Percentiles rank a stretch among this genome's conserved stretches.
These are phyloP conservation scores for Emericellopsis atlantica DNA, from an alignment of 2,329 filamentous ascomycete species.

Conservation along the genomic window DNA sequence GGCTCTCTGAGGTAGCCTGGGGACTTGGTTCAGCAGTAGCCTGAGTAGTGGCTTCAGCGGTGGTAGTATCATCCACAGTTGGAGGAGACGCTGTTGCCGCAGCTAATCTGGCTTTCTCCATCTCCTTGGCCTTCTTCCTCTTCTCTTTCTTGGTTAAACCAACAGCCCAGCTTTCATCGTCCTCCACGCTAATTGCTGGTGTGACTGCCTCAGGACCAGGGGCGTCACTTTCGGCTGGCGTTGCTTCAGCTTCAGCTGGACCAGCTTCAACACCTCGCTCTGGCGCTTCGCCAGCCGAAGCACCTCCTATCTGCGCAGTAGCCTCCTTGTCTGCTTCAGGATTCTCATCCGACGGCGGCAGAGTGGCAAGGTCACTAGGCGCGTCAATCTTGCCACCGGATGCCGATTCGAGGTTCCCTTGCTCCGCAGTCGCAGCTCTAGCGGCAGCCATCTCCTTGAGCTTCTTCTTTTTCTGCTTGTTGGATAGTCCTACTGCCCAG, in stretches of 20 bases:
- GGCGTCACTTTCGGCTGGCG: neutral
- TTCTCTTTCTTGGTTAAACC: too few species aligned
- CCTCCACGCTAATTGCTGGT: too few species aligned
- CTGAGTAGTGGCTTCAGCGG: too few species aligned
- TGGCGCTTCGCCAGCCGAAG: neutral
- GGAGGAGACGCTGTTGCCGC: neutral
- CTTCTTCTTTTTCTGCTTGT: conserved; percentile 8
- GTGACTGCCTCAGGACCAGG: neutral
- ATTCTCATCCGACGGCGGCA: neutral
- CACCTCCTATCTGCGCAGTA: too few species aligned
- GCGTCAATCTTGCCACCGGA: neutral
- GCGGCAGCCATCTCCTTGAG: conserved; percentile 4
- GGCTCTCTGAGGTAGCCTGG: too few species aligned
- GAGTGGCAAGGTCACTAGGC: neutral
- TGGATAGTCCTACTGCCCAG: conserved; percentile 2
- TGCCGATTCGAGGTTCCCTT: too few species aligned
- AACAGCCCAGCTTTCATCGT: too few species aligned
- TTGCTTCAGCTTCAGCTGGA: neutral
- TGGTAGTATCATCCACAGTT: neutral
- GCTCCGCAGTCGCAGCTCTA: conserved; percentile 2
- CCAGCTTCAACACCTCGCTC: conserved; percentile 1
- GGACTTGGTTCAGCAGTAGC: too few species aligned
- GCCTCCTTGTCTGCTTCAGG: neutral
- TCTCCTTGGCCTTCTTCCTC: too few species aligned
- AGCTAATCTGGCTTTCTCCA: too few species aligned